Percentiles rank a stretch among this genome's conserved stretches.
phyloP scores from a whole-genome alignment of 352 stramenopile species.

The Pythium rishiriense region DNA sequence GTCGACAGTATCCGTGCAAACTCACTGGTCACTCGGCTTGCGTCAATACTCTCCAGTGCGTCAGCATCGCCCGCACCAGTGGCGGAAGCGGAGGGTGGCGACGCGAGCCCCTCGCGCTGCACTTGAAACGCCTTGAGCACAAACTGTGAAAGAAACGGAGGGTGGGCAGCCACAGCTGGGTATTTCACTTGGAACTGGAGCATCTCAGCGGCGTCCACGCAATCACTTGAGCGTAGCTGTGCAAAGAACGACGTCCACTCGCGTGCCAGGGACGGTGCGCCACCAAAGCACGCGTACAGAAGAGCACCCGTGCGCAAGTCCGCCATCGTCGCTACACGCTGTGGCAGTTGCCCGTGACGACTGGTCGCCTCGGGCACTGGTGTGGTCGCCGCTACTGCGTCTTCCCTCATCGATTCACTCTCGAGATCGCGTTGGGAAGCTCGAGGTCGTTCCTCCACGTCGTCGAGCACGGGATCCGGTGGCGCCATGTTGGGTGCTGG shows the following conservation, averaged over 20 bases:
- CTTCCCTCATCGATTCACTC: not conserved
- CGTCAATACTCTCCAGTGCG: not conserved
- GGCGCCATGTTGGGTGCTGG: constrained; percentile 34
- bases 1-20: constrained; percentile 2
- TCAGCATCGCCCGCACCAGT: not conserved
- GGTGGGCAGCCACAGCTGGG: constrained; percentile 37
- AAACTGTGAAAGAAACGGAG: constrained; percentile 51
- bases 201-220: constrained; percentile 40
- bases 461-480: constrained; percentile 31
- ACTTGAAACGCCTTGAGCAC: constrained; percentile 45
- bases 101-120: not conserved
- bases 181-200: constrained; percentile 43
- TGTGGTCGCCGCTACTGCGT: not conserved
- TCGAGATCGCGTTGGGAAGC: not conserved
- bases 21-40: not conserved
- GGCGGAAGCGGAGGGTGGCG: too few species aligned
- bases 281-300: constrained; percentile 64
- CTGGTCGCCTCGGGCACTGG: not conserved
- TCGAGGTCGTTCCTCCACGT: constrained; percentile 4
- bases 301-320: constrained; percentile 51
- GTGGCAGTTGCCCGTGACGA: not conserved
- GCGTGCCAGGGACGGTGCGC: constrained; percentile 44
- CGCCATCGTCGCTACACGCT: not conserved
- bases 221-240: constrained; percentile 37
- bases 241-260: constrained; percentile 48